phyloP scores from a whole-genome alignment of 129 eudicot genomes.

The Tagetes erecta region DNA sequence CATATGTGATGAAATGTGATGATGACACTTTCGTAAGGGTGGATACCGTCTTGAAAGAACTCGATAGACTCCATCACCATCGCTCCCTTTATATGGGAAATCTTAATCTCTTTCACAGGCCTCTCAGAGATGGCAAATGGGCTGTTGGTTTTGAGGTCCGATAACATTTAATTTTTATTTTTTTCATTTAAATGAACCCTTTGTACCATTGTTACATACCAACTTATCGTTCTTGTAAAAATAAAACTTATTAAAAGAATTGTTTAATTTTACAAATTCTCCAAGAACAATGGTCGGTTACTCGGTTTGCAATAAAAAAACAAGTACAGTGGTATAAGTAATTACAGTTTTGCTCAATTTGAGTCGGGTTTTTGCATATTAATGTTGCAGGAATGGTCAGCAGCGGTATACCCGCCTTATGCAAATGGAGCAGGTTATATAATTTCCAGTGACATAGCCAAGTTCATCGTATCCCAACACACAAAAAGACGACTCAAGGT shows the following conservation, averaged over 20 bases:
- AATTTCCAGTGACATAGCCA: slow-evolving; percentile 78
- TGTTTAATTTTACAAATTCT: not conserved
- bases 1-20: slow-evolving; percentile 88
- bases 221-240: not conserved
- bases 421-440: slow-evolving; percentile 95
- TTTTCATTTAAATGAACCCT: not conserved
- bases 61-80: slow-evolving; percentile 42
- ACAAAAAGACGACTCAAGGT: slow-evolving; percentile 66
- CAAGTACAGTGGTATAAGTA: not conserved
- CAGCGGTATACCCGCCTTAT: slow-evolving; percentile 81
- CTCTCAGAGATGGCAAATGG: slow-evolving; percentile 95
- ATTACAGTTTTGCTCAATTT: not conserved
- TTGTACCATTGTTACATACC: slow-evolving; percentile 7
- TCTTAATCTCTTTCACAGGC: slow-evolving; percentile 78
- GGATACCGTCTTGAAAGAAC: slow-evolving; percentile 64
- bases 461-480: slow-evolving; percentile 60
- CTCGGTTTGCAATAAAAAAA: slow-evolving; percentile 6
- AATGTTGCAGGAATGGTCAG: slow-evolving; percentile 87
- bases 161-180: not conserved
- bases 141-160: slow-evolving; percentile 86
- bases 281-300: slow-evolving; percentile 9
- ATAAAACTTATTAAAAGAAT: not conserved
- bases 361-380: slow-evolving; percentile 8
- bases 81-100: slow-evolving; percentile 85
- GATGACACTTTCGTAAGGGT: slow-evolving; percentile 88